These are phyloP conservation scores for Parasarocladium wereldwijsianum DNA, from an alignment of 2,329 filamentous ascomycete species.

Conservation along the genomic window DNA sequence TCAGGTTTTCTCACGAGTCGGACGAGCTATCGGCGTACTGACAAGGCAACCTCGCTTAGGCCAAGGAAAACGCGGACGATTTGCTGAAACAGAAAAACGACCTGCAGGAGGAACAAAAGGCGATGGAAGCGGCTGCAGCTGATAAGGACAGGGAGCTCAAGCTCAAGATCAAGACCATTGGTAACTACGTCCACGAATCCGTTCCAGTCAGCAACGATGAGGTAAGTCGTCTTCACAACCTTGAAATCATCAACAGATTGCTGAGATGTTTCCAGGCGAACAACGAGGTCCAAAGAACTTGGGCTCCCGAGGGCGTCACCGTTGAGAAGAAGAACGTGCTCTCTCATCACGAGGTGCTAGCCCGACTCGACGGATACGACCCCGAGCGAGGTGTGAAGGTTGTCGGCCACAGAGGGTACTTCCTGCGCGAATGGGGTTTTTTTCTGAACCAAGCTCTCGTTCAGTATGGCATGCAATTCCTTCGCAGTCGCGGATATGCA, in stretches of 20 bases:
- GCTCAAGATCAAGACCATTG: slow-evolving; percentile 69
- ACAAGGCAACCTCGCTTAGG: slow-evolving; percentile 27
- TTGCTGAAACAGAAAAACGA: slow-evolving; percentile 65
- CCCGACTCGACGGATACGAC: slow-evolving; percentile 80
- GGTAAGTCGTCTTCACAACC: slow-evolving; percentile 22
- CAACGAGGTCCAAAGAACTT: slow-evolving; percentile 63
- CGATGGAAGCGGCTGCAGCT: slow-evolving; percentile 55
- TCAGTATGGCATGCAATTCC: slow-evolving; percentile 88
- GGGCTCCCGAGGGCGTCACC: slow-evolving; percentile 61
- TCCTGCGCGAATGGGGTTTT: slow-evolving; percentile 76
- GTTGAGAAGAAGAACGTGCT: slow-evolving; percentile 65
- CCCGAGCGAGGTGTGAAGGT: slow-evolving; percentile 87
- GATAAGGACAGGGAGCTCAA: slow-evolving; percentile 64
- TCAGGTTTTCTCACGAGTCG: too few relatives aligned
- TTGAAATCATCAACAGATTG: background rate
- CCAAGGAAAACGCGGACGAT: slow-evolving; percentile 75
- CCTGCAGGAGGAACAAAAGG: slow-evolving; percentile 71
- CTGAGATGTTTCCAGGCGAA: slow-evolving; percentile 39
- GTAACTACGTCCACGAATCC: slow-evolving; percentile 59
- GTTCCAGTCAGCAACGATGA: slow-evolving; percentile 76
- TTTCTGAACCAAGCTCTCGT: slow-evolving; percentile 86
- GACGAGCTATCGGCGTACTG: too few relatives aligned
- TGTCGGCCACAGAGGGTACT: slow-evolving; percentile 89
- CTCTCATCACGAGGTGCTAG: slow-evolving; percentile 89
- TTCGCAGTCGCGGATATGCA: slow-evolving; percentile 66